Base-by-base conservation (phyloP, 2,329 filamentous ascomycete genomes). In the Colletotrichum sp. region DNA sequence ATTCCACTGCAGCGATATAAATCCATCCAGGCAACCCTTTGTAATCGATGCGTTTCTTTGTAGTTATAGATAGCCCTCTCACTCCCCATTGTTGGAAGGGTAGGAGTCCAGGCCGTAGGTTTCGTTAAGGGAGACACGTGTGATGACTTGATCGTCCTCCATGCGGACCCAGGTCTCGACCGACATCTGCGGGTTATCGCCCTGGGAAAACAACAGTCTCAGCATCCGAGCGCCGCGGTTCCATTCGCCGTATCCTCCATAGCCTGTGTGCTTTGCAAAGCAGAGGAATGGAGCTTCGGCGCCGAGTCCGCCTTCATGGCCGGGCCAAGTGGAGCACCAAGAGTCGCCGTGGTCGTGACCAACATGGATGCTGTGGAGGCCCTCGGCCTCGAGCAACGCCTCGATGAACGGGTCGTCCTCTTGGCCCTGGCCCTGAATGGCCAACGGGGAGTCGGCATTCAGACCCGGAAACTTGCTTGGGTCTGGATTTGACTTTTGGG, bases 181-280 rank as follows among this genome's bases (percentile, higher is more conserved):
- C 34, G 38, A 82, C 76, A n/a, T 82, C 34, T 75, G 15, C 76
- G 78, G n/a, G 89, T 79, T 24, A 3, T 82, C 79, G 58, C 88
- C 83, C 3, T 76, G 47, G 4, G 70, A 43, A 29, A 78, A 76
- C 16, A 68, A 58, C 16, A 79, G 70, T 54, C 66, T 75, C 27
- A 79, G 47, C 36, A 78, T 69, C 1, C 91, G 85, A 8, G 87
- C 87, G 5, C 92, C 93, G 0, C 92, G 88, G 13, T 88, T 87
- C 89, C 90, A 93, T 57, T 85, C 84, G 0, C 92, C 91, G 77
- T 94, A 94, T 0, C 93, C 93, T 1, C 92, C 93, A 72, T 94
- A 94, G 0, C 93, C 93, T 0, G 90, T 88, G 77, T 93, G 92
- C 76, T 93, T 90, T 8, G 91, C 91, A 78, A 92, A 93, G 76